Percentiles rank a stretch among this genome's conserved stretches.
Conservation (phyloP, 2,329 filamentous ascomycete genomes). For the Talaromyces sp. region DNA sequence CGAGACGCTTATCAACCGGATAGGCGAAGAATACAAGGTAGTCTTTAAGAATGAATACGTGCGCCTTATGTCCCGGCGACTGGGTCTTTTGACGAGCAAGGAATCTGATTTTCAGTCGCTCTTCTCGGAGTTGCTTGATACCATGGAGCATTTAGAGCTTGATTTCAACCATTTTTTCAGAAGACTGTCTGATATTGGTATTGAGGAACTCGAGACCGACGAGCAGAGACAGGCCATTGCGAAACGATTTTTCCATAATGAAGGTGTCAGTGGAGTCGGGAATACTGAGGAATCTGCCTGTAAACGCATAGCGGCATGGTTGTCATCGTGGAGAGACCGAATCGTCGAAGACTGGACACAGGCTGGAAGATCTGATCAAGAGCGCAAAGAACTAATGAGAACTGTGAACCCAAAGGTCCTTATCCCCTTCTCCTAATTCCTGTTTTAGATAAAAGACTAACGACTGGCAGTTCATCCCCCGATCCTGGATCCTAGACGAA, state of each 20-base stretch:
- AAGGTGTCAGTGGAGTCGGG: slow-evolving; percentile 60
- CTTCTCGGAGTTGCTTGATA: slow-evolving; percentile 79
- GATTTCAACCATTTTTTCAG: slow-evolving; percentile 97
- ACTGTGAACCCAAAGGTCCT: slow-evolving; percentile 73
- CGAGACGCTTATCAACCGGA: slow-evolving; percentile 75
- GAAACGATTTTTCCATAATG: slow-evolving; percentile 73
- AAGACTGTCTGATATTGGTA: slow-evolving; percentile 62
- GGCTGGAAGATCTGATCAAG: slow-evolving; percentile 53
- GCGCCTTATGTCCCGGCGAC: slow-evolving; percentile 71
- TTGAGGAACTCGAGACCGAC: slow-evolving; percentile 63
- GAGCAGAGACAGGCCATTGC: slow-evolving; percentile 64
- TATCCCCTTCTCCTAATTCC: slow-evolving; percentile 17
- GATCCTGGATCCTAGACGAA: slow-evolving; percentile 91
- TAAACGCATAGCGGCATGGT: slow-evolving; percentile 70
- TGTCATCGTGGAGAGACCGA: slow-evolving; percentile 71
- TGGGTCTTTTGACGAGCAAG: slow-evolving; percentile 70
- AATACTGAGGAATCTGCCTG: slow-evolving; percentile 63
- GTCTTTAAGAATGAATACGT: slow-evolving; percentile 90
- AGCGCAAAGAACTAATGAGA: slow-evolving; percentile 73
- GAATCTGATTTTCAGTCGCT: slow-evolving; percentile 74
- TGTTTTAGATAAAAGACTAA: not conserved
- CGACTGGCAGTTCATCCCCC: slow-evolving; percentile 67
- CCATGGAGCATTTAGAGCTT: slow-evolving; percentile 73
- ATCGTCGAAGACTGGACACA: slow-evolving; percentile 71
- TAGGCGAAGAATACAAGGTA: slow-evolving; percentile 82